Conservation (phyloP, 768 basidiomycete species). For the Suillus weaverae region DNA sequence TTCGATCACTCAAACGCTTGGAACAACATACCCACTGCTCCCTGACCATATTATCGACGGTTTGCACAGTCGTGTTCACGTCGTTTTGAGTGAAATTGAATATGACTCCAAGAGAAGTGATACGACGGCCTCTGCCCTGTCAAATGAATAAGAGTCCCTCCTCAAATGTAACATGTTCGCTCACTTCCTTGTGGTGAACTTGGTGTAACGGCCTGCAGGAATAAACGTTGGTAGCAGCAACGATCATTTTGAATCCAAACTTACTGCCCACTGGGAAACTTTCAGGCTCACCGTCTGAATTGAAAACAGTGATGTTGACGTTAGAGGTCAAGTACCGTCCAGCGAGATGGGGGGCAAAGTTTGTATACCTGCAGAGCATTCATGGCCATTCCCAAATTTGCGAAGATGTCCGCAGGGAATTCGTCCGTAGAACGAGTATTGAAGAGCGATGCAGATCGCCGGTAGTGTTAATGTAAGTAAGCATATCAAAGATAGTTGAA, state of each 20-base stretch:
- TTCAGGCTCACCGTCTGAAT: slow-evolving; percentile 35
- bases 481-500: not conserved
- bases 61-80: slow-evolving; percentile 71
- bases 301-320: slow-evolving; percentile 74
- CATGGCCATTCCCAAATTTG: not conserved
- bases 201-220: slow-evolving; percentile 54
- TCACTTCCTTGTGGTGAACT: slow-evolving; percentile 74
- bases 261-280: slow-evolving; percentile 48
- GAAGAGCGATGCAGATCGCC: too few species aligned
- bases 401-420: not conserved
- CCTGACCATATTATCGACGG: slow-evolving; percentile 71
- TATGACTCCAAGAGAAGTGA: slow-evolving; percentile 80
- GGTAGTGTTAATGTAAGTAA: not conserved
- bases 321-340: slow-evolving; percentile 84
- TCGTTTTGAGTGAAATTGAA: slow-evolving; percentile 75
- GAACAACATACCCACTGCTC: slow-evolving; percentile 62
- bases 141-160: not conserved
- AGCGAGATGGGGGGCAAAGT: slow-evolving; percentile 63
- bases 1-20: too few species aligned
- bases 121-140: slow-evolving; percentile 53
- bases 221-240: slow-evolving; percentile 30
- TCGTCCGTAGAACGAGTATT: not conserved
- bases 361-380: slow-evolving; percentile 46
- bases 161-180: slow-evolving; percentile 16
- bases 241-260: slow-evolving; percentile 9